phyloP scores from a whole-genome alignment of 805 yeast genomes.

The Kluyveromyces aestuarii region DNA sequence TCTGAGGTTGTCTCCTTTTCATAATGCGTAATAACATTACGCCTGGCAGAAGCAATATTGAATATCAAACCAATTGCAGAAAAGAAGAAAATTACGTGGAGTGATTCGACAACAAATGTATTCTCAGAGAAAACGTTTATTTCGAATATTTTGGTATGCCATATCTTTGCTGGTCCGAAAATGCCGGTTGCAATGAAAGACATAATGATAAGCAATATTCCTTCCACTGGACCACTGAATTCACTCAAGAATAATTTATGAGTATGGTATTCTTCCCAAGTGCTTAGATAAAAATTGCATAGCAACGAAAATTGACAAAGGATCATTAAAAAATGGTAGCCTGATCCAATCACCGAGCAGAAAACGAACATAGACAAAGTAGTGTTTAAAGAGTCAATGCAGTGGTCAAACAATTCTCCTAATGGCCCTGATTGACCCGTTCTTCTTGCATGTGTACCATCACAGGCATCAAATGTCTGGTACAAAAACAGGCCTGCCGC shows the following conservation, averaged over 20 bases:
- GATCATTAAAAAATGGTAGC: constrained; percentile 52
- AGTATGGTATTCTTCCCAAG: constrained; percentile 95
- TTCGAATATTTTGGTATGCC: constrained; percentile 41
- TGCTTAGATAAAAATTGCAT: constrained; percentile 76
- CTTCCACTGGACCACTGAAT: constrained; percentile 94
- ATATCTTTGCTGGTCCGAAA: constrained; percentile 53
- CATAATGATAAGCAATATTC: constrained; percentile 55
- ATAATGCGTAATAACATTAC: constrained; percentile 46
- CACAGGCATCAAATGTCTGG: constrained; percentile 95
- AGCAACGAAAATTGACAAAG: constrained; percentile 65
- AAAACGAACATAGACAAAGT: constrained; percentile 69
- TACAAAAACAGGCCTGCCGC: constrained; percentile 81
- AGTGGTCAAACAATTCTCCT: constrained; percentile 92
- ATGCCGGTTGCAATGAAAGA: constrained; percentile 56
- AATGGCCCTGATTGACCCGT: constrained; percentile 93
- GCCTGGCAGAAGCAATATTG: constrained; percentile 61
- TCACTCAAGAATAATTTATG: constrained; percentile 68
- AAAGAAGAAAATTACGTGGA: constrained; percentile 44
- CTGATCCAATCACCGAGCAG: constrained; percentile 68
- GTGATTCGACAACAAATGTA: constrained; percentile 29
- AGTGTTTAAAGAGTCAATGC: constrained; percentile 68
- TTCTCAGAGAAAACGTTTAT: constrained; percentile 16
- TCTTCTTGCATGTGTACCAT: constrained; percentile 90
- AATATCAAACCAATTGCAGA: constrained; percentile 50
- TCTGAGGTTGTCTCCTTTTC: constrained; percentile 22